phyloP scores from a whole-genome alignment of 192 early-diverging fungal species.

The Cetraspora pellucida region DNA sequence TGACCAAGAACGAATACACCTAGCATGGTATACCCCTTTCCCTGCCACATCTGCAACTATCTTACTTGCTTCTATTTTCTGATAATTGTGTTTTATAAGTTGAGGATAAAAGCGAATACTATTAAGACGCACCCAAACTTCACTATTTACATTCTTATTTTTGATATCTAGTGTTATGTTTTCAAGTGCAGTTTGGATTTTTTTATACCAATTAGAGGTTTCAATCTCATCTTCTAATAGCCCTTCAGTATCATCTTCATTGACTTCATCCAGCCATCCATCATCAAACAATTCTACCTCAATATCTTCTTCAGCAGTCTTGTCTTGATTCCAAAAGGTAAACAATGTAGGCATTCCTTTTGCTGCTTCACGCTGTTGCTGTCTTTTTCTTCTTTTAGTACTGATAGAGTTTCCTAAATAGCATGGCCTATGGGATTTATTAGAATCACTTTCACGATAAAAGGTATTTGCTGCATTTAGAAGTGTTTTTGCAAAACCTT shows the following conservation, averaged over 20 bases:
- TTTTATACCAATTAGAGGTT: background rate
- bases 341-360: background rate
- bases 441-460: background rate
- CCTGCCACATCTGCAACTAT: too few relatives aligned
- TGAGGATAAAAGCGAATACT: too few relatives aligned
- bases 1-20: too few relatives aligned
- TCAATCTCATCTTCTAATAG: background rate
- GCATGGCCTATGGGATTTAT: background rate
- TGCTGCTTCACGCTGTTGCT: background rate
- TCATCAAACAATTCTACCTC: background rate
- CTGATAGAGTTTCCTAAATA: background rate
- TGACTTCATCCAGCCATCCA: background rate
- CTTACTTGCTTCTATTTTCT: too few relatives aligned
- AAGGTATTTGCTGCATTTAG: background rate
- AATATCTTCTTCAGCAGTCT: background rate
- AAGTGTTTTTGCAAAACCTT: background rate
- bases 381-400: background rate
- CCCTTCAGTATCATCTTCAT: background rate
- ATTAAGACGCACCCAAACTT: too few relatives aligned
- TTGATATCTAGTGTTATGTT: conserved; percentile 3
- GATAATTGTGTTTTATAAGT: too few relatives aligned
- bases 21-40: too few relatives aligned
- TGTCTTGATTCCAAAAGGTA: background rate
- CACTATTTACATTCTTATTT: too few relatives aligned
- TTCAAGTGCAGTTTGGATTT: background rate